phyloP scores from a whole-genome alignment of 305 asterid species.

The Rubia balearica region DNA sequence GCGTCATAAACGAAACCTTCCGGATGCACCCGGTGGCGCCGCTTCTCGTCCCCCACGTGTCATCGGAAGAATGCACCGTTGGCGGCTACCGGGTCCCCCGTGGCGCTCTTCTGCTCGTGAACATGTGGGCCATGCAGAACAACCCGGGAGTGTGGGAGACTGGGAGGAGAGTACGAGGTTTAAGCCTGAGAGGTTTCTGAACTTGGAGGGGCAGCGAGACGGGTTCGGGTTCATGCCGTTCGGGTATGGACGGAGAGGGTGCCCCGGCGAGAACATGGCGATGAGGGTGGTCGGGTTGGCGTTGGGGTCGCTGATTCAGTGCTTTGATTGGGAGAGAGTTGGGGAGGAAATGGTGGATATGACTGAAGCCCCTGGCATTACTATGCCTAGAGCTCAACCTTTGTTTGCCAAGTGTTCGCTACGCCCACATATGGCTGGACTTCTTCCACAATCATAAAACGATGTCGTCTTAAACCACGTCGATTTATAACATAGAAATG shows the following conservation, averaged over 20 bases:
- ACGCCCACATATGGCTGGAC: constrained; percentile 4
- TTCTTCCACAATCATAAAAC: constrained; percentile 4
- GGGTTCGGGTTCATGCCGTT: constrained; percentile 8
- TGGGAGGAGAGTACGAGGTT: constrained; percentile 3
- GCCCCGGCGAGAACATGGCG: constrained; percentile 5
- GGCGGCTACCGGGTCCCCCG: neutral
- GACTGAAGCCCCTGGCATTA: constrained; percentile 18
- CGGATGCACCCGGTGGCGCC: constrained; percentile 8
- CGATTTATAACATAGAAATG: too few relatives aligned
- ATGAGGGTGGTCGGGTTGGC: neutral
- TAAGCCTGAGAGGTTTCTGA: neutral
- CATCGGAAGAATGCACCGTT: constrained; percentile 2
- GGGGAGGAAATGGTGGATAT: constrained; percentile 15
- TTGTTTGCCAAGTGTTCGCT: constrained; percentile 16
- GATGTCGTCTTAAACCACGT: too few relatives aligned
- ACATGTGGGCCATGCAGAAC: constrained; percentile 8
- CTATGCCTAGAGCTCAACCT: constrained; percentile 13
- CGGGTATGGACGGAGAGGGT: constrained; percentile 5
- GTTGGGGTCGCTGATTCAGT: constrained; percentile 1
- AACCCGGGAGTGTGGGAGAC: neutral
- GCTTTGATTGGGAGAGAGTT: constrained; percentile 11
- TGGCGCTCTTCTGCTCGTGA: neutral
- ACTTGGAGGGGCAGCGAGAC: neutral
- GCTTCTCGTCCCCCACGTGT: neutral
- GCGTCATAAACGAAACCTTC: constrained; percentile 7